Evolutionary conservation across 164 flowering plant genomes (phyloP), one percentile per base, ranked within the genome.

Genomic region (Magnolia changhungtana): DNA sequence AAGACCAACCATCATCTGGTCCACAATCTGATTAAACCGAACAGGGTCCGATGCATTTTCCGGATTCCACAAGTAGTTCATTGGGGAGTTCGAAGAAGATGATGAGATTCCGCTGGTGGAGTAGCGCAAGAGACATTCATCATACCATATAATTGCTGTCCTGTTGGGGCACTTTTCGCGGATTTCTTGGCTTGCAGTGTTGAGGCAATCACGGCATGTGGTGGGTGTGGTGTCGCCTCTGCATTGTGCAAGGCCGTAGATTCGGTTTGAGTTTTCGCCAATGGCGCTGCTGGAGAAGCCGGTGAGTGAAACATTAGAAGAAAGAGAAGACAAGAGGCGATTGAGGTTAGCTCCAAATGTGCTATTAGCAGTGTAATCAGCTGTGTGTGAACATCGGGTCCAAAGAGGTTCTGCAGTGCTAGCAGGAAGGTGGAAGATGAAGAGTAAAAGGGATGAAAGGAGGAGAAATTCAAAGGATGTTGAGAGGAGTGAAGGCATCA

Each of bases 121-220:
- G 50, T 73, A 73, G 66, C 67, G 75, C 65, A 73, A 8, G 65
- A 52, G 67, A 61, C 75, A 73, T 49, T 73, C 16, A 24, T 73
- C 75, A 37, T 73, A 73, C 75, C 75, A 73, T 13, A 73, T 29
- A 18, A 19, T 61, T 8, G 67, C 67, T 1, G 18, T 27, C 37
- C 37, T 8, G 14, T 24, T 58, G 24, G 66, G 50, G 51, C 75
- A 61, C 1, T 14, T 8, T 10, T n/a, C 13, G 0, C 1, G 20
- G 75, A 61, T 8, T 10, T 31, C 49, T 1, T 21, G 13, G 2
- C 64, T 29, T 7, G 75, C 37, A 1, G 37, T 61, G 8, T 58
- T 20, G n/a, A 29, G 52, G 75, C 75, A 73, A 8, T 29, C 20
- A n/a, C 19, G 58, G 75, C 67, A 73, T 13, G 1, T n/a, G 14